A percentile compares a stretch with the other conserved stretches of the same genome.
phyloP scores from a whole-genome alignment of 371 early-diverging fungal genomes.

The Rhizopus stolonifer region DNA sequence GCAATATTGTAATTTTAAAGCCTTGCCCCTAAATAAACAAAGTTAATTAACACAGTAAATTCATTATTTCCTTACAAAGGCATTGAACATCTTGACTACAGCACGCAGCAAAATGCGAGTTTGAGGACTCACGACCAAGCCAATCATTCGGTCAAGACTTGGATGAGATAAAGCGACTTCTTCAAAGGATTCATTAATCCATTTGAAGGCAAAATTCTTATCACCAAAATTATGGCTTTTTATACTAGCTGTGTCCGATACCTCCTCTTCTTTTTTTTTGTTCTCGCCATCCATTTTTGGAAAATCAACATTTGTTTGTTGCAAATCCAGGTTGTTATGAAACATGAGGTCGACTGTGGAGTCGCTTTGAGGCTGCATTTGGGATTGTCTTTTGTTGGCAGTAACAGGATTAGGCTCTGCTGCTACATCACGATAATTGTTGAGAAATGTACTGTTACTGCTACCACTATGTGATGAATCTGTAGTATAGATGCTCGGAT shows the following conservation, averaged over 20 bases:
- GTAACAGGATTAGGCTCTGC: slow-evolving; percentile 31
- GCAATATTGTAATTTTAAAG: slow-evolving; percentile 67
- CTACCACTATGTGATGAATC: slow-evolving; percentile 14
- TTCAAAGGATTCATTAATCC: slow-evolving; percentile 54
- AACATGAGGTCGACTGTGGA: slow-evolving; percentile 33
- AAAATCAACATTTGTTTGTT: slow-evolving; percentile 17
- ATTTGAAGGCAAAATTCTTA: slow-evolving; percentile 48
- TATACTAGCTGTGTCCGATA: slow-evolving; percentile 35
- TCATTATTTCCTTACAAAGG: slow-evolving; percentile 51
- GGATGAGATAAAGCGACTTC: slow-evolving; percentile 52
- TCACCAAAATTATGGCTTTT: slow-evolving; percentile 50
- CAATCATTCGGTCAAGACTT: slow-evolving; percentile 53
- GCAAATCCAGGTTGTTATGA: slow-evolving; percentile 22
- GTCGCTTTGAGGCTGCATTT: slow-evolving; percentile 21
- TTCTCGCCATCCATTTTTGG: slow-evolving; percentile 21
- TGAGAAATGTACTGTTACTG: slow-evolving; percentile 6
- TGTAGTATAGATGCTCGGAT: slow-evolving; percentile 1
- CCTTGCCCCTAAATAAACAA: slow-evolving; percentile 61
- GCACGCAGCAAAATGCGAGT: slow-evolving; percentile 47
- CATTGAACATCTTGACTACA: slow-evolving; percentile 47
- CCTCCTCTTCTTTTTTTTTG: slow-evolving; percentile 8
- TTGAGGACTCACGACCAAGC: slow-evolving; percentile 52
- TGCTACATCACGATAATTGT: slow-evolving; percentile 34
- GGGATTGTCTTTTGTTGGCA: slow-evolving; percentile 18
- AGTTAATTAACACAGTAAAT: not conserved